A percentile compares a stretch with the other conserved stretches of the same genome.
phyloP scores from a whole-genome alignment of 2,329 filamentous ascomycete genomes.

The Pyricularia grisea region DNA sequence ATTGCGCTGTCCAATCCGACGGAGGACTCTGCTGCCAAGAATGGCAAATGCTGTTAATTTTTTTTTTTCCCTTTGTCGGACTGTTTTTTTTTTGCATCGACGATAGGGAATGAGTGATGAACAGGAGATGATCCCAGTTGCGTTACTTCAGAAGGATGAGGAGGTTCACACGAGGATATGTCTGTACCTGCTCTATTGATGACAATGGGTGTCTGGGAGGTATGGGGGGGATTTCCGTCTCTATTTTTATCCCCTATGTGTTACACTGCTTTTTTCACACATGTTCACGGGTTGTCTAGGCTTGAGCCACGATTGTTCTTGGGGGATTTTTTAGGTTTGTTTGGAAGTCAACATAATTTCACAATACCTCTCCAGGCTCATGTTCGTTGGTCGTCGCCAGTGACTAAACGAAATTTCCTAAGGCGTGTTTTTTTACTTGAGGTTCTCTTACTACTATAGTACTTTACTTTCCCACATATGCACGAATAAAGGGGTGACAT shows the following conservation, averaged over 20 bases:
- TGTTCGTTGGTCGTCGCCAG: neutral
- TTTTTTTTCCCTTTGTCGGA: slow-evolving; percentile 12
- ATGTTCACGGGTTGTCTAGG: neutral
- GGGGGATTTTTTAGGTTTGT: neutral
- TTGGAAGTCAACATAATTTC: neutral
- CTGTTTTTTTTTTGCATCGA: neutral
- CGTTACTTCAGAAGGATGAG: neutral
- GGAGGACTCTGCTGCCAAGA: slow-evolving; percentile 66
- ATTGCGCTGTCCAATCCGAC: slow-evolving; percentile 82
- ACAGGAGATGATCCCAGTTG: neutral
- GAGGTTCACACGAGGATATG: neutral
- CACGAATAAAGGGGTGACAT: neutral
- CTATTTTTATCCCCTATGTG: neutral
- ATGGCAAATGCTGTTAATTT: slow-evolving; percentile 70
- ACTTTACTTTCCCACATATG: neutral
- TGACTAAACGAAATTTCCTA: neutral
- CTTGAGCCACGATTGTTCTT: neutral
- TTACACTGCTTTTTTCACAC: neutral
- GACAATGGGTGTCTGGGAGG: neutral
- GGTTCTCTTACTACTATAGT: neutral
- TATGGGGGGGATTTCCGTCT: neutral
- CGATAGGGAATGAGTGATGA: slow-evolving; percentile 1
- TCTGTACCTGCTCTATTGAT: neutral
- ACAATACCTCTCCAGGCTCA: neutral
- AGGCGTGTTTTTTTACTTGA: neutral